phyloP scores from a whole-genome alignment of 495 filamentous ascomycete species.

The Aspergillus sclerotiicarbonarius region DNA sequence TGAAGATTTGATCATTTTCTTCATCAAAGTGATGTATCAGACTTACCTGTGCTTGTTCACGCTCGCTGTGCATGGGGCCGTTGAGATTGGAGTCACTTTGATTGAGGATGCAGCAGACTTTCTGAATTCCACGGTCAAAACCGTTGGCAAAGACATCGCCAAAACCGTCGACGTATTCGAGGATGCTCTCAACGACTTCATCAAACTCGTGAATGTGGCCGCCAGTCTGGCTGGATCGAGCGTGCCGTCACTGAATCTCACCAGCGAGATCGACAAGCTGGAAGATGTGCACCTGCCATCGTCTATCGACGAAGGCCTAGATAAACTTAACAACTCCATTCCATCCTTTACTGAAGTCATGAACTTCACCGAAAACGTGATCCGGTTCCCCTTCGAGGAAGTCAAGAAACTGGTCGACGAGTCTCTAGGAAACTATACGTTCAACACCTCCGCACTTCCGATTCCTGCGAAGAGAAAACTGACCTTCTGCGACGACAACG shows the following conservation, averaged over 20 bases:
- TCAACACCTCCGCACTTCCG: slow-evolving; percentile 74
- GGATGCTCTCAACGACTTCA: slow-evolving; percentile 58
- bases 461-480: slow-evolving; percentile 77
- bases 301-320: slow-evolving; percentile 60
- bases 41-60: slow-evolving; percentile 87
- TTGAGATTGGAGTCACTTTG: slow-evolving; percentile 65
- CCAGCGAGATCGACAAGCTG: slow-evolving; percentile 57
- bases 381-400: slow-evolving; percentile 74
- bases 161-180: slow-evolving; percentile 56
- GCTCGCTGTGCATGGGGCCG: slow-evolving; percentile 71
- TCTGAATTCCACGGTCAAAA: slow-evolving; percentile 69
- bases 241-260: slow-evolving; percentile 59
- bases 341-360: slow-evolving; percentile 81
- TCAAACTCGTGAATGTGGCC: slow-evolving; percentile 40
- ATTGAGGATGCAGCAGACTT: slow-evolving; percentile 68
- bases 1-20: slow-evolving; percentile 83
- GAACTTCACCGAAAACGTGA: slow-evolving; percentile 68
- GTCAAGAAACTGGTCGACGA: slow-evolving; percentile 68
- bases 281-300: slow-evolving; percentile 65
- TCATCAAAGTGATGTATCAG: slow-evolving; percentile 82
- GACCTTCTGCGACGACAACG: slow-evolving; percentile 83
- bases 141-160: slow-evolving; percentile 61
- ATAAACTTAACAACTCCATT: slow-evolving; percentile 69
- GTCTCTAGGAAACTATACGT: slow-evolving; percentile 65
- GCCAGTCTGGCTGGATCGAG: slow-evolving; percentile 30